Evolutionary conservation across 2,329 filamentous ascomycete species (phyloP), one percentile per base, ranked within the genome.

Genomic region (Microdochium nivale): DNA sequence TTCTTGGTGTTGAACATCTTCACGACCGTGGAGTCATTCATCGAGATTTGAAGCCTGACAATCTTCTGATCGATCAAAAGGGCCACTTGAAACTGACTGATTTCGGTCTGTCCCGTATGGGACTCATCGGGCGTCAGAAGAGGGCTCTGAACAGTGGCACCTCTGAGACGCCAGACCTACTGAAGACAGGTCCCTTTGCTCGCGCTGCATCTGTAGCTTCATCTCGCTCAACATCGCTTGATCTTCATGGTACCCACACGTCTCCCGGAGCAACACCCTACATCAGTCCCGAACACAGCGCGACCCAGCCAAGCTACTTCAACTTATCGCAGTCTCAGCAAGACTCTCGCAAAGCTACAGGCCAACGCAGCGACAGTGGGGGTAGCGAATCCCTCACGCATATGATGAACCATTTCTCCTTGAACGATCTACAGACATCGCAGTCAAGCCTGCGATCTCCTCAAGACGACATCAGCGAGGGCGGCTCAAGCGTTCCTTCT

Each of bases 81-180:
- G 94, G 94, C 2, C 94, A 99, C 70, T 73, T 99, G 52, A 99
- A 99, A 70, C 76, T 99, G 60, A 99, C 95, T 1, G 94, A 99
- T 67, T 99, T 99, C 72, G 94, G 94, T 54, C 76, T 99, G 25
- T 99, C 94, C 13, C 85, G 94, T 25, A 97, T 99, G 92, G 95
- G 94, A 65, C 76, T 99, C 56, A 88, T 99, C 55, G 94, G 94
- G 54, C 88, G 94, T 61, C 94, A 99, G 70, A 97, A 99, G 73
- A 84, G 94, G 61, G 90, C 92, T 23, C 76, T 96, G 48, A 94
- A 86, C 64, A 84, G 79, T 72, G 80, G 79, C 64, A 75, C 83
- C 25, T 83, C 84, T 30, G 92, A 99, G 57, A 90, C 86, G 1
- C 94, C 94, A 1, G 95, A 99, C 70, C 74, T 99, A 13, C 78